A percentile compares a stretch with the other conserved stretches of the same genome.
phyloP scores from a whole-genome alignment of 2,329 filamentous ascomycete genomes.

The Xylariomycetidae sp. region DNA sequence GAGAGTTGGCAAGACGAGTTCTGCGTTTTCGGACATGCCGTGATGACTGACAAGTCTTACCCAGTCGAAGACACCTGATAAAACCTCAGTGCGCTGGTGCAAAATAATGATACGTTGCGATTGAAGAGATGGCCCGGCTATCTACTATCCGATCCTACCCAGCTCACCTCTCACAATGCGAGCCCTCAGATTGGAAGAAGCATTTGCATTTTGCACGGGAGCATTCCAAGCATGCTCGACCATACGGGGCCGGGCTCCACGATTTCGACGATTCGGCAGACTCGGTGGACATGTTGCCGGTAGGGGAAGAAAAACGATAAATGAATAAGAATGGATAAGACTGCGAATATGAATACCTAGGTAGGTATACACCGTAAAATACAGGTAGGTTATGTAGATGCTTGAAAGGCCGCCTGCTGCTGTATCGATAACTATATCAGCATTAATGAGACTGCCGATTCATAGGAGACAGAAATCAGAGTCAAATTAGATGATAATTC shows the following conservation, averaged over 20 bases:
- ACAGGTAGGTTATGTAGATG: too few species aligned
- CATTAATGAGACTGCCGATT: too few species aligned
- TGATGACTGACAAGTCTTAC: conserved; percentile 15
- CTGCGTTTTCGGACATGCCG: conserved; percentile 15
- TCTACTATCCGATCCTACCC: neutral
- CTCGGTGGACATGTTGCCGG: too few species aligned
- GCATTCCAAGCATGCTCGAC: conserved; percentile 17
- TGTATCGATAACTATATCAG: too few species aligned
- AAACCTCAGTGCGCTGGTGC: neutral
- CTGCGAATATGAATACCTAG: too few species aligned
- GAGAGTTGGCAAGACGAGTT: conserved; percentile 3
- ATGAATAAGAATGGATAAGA: too few species aligned
- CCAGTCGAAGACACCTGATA: conserved; percentile 18
- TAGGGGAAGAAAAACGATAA: too few species aligned
- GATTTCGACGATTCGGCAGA: too few species aligned
- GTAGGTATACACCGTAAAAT: too few species aligned
- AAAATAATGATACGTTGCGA: neutral
- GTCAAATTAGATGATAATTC: too few species aligned
- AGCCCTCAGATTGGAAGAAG: conserved; percentile 14
- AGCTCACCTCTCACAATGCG: conserved; percentile 14
- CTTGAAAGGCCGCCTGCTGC: too few species aligned
- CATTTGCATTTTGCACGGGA: conserved; percentile 22
- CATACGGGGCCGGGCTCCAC: conserved; percentile 16
- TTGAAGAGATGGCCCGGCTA: neutral
- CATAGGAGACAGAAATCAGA: too few species aligned